Conservation (phyloP, 2,329 filamentous ascomycete species). For the Claviceps quebecensis region DNA sequence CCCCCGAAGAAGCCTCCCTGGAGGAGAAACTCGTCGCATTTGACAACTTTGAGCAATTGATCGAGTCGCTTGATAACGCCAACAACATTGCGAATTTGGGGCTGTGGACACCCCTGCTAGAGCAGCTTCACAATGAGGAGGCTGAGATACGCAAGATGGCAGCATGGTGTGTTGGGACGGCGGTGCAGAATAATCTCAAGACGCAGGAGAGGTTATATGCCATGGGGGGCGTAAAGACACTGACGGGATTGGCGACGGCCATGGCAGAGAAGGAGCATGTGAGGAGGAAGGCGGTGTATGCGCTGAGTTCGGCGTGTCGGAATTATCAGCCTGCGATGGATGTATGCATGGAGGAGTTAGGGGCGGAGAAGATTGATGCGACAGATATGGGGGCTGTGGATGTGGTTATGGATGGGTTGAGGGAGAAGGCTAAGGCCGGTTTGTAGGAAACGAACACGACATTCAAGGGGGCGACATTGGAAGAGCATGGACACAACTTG, state of each 20-base stretch:
- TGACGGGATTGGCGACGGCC: constrained; percentile 47
- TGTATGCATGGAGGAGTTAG: constrained; percentile 47
- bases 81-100: constrained; percentile 74
- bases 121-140: constrained; percentile 53
- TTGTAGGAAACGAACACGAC: not conserved
- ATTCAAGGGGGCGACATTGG: not conserved
- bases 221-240: constrained; percentile 52
- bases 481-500: constrained; percentile 11
- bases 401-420: constrained; percentile 53
- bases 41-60: constrained; percentile 88
- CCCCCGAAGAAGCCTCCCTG: constrained; percentile 47
- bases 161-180: constrained; percentile 88
- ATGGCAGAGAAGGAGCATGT: constrained; percentile 38
- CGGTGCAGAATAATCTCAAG: constrained; percentile 88
- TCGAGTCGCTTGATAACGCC: constrained; percentile 89
- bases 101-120: constrained; percentile 70
- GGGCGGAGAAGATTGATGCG: constrained; percentile 58
- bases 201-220: constrained; percentile 59
- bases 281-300: constrained; percentile 77
- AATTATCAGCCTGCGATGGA: constrained; percentile 83
- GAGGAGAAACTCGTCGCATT: constrained; percentile 73
- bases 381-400: constrained; percentile 80
- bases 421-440: constrained; percentile 31
- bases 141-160: constrained; percentile 67
- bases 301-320: constrained; percentile 69